Conservation (phyloP, 2,329 filamentous ascomycete species). For the Phialemoniopsis sp. region DNA sequence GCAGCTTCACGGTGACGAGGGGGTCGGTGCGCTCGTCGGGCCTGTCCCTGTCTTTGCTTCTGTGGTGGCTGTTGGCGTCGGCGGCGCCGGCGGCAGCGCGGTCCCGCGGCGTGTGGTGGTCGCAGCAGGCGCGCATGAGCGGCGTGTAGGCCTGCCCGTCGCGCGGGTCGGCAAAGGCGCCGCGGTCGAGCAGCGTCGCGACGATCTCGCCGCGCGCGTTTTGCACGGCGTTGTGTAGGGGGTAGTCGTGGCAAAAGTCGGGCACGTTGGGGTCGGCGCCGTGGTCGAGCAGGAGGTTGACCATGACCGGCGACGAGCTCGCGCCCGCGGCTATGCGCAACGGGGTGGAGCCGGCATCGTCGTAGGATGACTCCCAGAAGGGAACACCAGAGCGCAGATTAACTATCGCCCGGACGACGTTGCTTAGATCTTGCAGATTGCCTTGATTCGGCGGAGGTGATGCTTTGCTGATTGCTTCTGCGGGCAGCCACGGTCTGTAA, state of each 20-base stretch:
- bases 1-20: conserved; percentile 1
- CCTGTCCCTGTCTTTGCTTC: no score
- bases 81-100: no score
- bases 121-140: conserved; percentile 3
- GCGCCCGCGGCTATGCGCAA: not conserved
- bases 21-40: not conserved
- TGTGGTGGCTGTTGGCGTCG: no score
- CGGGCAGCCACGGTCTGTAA: no score
- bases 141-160: conserved; percentile 4
- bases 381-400: not conserved
- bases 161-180: conserved; percentile 2
- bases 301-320: not conserved
- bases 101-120: not conserved
- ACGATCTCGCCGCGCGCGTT: not conserved
- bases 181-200: conserved; percentile 1
- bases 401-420: not conserved
- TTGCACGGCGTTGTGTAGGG: not conserved
- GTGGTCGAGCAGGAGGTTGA: not conserved
- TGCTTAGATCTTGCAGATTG: not conserved
- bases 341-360: not conserved
- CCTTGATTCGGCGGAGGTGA: no score
- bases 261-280: not conserved
- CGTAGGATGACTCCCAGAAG: not conserved
- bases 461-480: no score
- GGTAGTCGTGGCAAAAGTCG: not conserved